Evolutionary conservation across 345 rosid genomes (phyloP), one percentile per base, ranked within the genome.

Genomic region (Turnera subulata): DNA sequence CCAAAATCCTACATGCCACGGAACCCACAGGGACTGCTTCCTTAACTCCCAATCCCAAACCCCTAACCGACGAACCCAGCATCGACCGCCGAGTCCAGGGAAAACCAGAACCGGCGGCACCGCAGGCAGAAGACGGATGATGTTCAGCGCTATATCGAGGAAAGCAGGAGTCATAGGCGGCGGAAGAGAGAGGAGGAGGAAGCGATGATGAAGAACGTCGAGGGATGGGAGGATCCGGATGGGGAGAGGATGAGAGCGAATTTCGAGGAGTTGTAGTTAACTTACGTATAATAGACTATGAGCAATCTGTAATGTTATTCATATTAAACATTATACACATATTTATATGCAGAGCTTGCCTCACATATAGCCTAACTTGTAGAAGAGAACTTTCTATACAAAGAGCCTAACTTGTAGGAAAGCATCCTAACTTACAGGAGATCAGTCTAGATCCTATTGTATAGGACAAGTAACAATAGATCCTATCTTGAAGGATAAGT

Each of bases 111-210:
- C 58, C 94, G 97, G 20, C 86, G 97, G 12, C 80, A 89, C 67
- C 85, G 99, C 5, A 72, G 89, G 67, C 89, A 89, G 19, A 89
- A 89, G 70, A 93, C 97, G 25, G 89, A 93, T n/a, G 99, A 93
- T 67, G 89, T 93, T 78, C 70, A 85, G 60, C 86, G 99, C 6
- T 97, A 93, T 47, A 86, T 93, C 2, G 37, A 76, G 89, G 80
- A 91, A 86, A 47, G 95, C 83, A 33, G 93, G 95, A 16, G 81
- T 64, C 1, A 80, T 80, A 46, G 89, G 86, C 19, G 89, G 75
- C 8, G 84, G 84, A 55, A 82, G 84, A 16, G 86, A 81, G 49
- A 94, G 91, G 84, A 21, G 97, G 85, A 40, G 39, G 78, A 48
- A 86, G 91, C 37, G 93, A 76, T 1, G 95, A 84, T 66, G 97